phyloP scores from a whole-genome alignment of 106 monocot species.

The Dendrobium huoshanense region DNA sequence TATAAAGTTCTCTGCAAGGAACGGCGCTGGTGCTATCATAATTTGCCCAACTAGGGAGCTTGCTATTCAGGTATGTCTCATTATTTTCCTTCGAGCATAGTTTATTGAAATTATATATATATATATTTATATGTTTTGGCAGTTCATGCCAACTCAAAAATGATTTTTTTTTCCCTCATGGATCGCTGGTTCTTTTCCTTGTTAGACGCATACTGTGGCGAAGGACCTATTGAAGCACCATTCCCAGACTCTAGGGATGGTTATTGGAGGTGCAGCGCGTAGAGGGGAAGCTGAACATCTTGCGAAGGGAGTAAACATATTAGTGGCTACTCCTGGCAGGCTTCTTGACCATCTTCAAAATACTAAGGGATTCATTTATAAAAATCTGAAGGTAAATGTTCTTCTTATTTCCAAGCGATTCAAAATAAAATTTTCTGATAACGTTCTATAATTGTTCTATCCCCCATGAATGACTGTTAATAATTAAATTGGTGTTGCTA shows the following conservation, averaged over 20 bases:
- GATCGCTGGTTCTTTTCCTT: background rate
- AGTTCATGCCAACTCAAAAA: background rate
- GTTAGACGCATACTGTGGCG: slow-evolving; percentile 72
- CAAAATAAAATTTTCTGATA: background rate
- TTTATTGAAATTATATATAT: no score
- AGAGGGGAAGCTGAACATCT: slow-evolving; percentile 75
- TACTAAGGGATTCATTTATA: slow-evolving; percentile 78
- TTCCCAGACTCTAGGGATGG: slow-evolving; percentile 77
- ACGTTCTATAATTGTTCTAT: background rate
- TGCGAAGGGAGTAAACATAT: slow-evolving; percentile 73
- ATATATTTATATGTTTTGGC: background rate
- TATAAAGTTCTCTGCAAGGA: slow-evolving; percentile 46
- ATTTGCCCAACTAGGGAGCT: slow-evolving; percentile 97
- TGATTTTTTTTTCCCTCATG: background rate
- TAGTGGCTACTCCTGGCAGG: slow-evolving; percentile 88
- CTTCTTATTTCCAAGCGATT: background rate
- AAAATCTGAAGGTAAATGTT: slow-evolving; percentile 57
- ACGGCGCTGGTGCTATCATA: slow-evolving; percentile 76
- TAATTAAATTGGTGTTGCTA: background rate
- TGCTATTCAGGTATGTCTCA: slow-evolving; percentile 68
- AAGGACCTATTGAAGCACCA: slow-evolving; percentile 81
- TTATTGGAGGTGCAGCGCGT: slow-evolving; percentile 64
- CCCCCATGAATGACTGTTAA: background rate
- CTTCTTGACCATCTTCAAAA: slow-evolving; percentile 85
- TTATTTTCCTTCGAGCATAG: background rate